phyloP scores from a whole-genome alignment of 192 early-diverging fungal genomes.

The Gryganskiella cystojenkinii region DNA sequence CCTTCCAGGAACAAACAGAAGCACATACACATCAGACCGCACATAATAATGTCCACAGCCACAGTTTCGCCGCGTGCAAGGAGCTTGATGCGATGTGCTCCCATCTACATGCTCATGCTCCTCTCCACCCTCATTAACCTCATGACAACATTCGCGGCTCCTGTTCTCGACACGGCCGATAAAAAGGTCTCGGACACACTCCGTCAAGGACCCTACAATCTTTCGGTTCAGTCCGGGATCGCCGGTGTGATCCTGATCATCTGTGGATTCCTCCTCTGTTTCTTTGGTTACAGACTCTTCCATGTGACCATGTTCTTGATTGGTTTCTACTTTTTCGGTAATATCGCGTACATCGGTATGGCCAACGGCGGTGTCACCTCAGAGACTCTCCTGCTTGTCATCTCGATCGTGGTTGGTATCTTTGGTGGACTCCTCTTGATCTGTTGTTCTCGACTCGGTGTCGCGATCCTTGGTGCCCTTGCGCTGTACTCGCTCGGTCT shows the following conservation, averaged over 20 bases:
- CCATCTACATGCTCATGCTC: constrained; percentile 33
- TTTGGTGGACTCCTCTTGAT: constrained; percentile 43
- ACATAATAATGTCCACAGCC: constrained; percentile 10
- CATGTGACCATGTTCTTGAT: constrained; percentile 55
- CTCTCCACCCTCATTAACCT: constrained; percentile 38
- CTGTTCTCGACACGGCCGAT: constrained; percentile 8
- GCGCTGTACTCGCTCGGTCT: constrained; percentile 53
- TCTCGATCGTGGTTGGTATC: constrained; percentile 47
- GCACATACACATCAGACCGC: background rate
- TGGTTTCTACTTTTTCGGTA: constrained; percentile 64
- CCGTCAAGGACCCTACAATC: constrained; percentile 27
- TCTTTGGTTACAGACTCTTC: constrained; percentile 64
- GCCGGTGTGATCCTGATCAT: constrained; percentile 58
- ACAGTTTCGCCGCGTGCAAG: constrained; percentile 10
- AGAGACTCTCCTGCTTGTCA: constrained; percentile 45
- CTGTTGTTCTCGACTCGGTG: constrained; percentile 48
- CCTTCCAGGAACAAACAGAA: background rate
- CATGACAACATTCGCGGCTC: constrained; percentile 26
- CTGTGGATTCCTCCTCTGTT: constrained; percentile 55
- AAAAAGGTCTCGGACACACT: background rate
- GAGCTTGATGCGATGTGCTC: constrained; percentile 13
- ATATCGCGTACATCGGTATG: constrained; percentile 60
- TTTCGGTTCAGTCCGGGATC: constrained; percentile 51
- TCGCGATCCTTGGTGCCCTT: constrained; percentile 50
- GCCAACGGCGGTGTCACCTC: constrained; percentile 54